These are phyloP conservation scores for Neonothopanus nambi DNA, from an alignment of 1,284 basidiomycete genomes.

Conservation along the genomic window DNA sequence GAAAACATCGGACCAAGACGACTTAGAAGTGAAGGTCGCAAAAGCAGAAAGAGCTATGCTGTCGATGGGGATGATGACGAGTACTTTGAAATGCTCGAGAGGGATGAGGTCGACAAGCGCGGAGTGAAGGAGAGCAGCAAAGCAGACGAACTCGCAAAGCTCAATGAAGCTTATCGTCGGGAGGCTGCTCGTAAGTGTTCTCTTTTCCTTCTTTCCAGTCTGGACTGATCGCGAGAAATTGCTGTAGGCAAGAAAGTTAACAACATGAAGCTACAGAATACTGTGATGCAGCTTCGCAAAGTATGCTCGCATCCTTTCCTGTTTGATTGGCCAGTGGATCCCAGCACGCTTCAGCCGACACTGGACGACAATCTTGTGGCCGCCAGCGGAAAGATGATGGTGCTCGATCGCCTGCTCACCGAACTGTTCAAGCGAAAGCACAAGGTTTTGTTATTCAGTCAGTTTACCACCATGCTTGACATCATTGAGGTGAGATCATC, in stretches of 20 bases:
- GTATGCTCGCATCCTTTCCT: conserved; percentile 94
- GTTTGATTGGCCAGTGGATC: conserved; percentile 86
- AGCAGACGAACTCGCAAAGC: conserved; percentile 40
- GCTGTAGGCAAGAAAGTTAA: conserved; percentile 77
- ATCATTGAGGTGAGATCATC: conserved; percentile 75
- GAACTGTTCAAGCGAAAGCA: conserved; percentile 83
- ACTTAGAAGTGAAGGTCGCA: conserved; percentile 32
- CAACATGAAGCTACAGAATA: conserved; percentile 90
- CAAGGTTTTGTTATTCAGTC: conserved; percentile 92
- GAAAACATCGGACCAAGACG: conserved; percentile 26
- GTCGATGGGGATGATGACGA: conserved; percentile 69
- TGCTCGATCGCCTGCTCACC: conserved; percentile 85
- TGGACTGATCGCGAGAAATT: conserved; percentile 1
- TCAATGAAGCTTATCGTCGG: conserved; percentile 55
- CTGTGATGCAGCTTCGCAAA: conserved; percentile 94
- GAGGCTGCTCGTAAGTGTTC: conserved; percentile 59
- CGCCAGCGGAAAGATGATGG: conserved; percentile 95
- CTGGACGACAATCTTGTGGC: conserved; percentile 80
- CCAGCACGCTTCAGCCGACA: conserved; percentile 55
- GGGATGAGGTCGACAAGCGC: conserved; percentile 38
- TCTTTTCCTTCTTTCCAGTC: conserved; percentile 5
- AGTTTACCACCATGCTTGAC: conserved; percentile 96
- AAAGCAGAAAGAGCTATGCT: conserved; percentile 40
- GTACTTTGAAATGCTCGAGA: conserved; percentile 68
- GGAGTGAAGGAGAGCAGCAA: conserved; percentile 37